Evolutionary conservation across 1,284 basidiomycete genomes (phyloP).

Genomic region (Austroboletus novae-zelandiae): DNA sequence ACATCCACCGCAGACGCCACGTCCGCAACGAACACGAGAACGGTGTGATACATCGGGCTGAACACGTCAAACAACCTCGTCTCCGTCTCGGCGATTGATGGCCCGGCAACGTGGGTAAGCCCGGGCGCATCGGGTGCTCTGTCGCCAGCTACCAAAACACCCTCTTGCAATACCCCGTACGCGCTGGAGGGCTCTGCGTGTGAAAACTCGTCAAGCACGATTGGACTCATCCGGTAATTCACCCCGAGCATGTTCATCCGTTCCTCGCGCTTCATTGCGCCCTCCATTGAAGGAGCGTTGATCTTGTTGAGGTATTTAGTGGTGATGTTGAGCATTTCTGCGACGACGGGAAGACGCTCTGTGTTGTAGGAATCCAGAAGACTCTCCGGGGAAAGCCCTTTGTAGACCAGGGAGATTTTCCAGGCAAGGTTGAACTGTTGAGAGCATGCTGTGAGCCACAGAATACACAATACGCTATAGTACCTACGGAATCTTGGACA

Average conservation of each 20-base stretch:
- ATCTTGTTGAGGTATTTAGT: slow-evolving; percentile 7
- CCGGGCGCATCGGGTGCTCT: slow-evolving; percentile 21
- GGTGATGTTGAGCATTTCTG: slow-evolving; percentile 35
- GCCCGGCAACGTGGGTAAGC: background rate
- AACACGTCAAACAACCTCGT: slow-evolving; percentile 29
- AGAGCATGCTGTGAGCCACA: background rate
- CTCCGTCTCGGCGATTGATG: background rate
- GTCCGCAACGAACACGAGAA: slow-evolving; percentile 23
- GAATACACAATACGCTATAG: background rate
- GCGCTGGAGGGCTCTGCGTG: slow-evolving; percentile 2
- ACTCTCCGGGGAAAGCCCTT: slow-evolving; percentile 25
- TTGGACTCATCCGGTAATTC: slow-evolving; percentile 33
- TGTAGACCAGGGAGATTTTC: slow-evolving; percentile 41
- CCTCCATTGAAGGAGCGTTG: background rate
- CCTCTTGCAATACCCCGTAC: slow-evolving; percentile 14
- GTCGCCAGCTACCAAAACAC: slow-evolving; percentile 16
- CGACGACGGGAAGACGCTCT: slow-evolving; percentile 41
- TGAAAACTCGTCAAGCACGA: slow-evolving; percentile 31
- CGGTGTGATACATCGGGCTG: slow-evolving; percentile 19
- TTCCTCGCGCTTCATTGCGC: slow-evolving; percentile 7
- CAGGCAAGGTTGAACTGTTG: slow-evolving; percentile 40
- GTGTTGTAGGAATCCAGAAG: slow-evolving; percentile 37
- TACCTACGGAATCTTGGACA: slow-evolving; percentile 38
- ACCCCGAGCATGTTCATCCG: slow-evolving; percentile 33
- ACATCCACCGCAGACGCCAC: slow-evolving; percentile 1